Evolutionary conservation across 1,284 basidiomycete species (phyloP), one percentile per base, ranked within the genome.

Genomic region (Singerocomus inundabilis): DNA sequence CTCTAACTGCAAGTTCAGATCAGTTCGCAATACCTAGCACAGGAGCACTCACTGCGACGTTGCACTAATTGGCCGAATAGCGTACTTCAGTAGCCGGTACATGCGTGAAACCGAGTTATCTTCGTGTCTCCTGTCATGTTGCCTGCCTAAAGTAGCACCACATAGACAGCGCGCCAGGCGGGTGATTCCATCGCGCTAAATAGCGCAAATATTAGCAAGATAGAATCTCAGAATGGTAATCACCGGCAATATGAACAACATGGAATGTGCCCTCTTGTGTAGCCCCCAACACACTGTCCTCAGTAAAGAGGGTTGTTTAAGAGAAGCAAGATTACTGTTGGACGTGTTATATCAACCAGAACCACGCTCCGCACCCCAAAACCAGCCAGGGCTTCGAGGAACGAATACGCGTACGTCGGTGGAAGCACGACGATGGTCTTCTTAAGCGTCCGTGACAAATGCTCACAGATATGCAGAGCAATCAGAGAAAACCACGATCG

Each of bases 341-440:
- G 91, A 87, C 87, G 78, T 58, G 72, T 88, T 84, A 91, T 93
- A 94, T 93, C 91, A 84, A 86, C 88, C 87, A 79, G 70, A 75
- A 67, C 64, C 63, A 63, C 49, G 54, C 32, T 46, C 52, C 39
- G 57, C 60, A 51, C 54, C 48, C 45, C 60, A 58, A 78, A 82
- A 84, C 81, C 81, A 63, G 48, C 74, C n/a, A 52, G 59, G 76
- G 81, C 80, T 72, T 84, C 76, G 64, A 55, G 48, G 58, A 40
- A 56, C 53, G 49, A 55, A 46, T 57, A 35, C 55, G 45, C 49
- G 62, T 46, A 30, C 88, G 77, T 78, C 84, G 88, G 86, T 87
- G 69, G 73, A 58, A 61, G 58, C 53, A 79, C 88, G 86, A 81
- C 78, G 90, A 76, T 78, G 84, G 82, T 88, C 87, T 96, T 95